Percentiles rank a stretch among this genome's conserved stretches.
Conservation (phyloP, 306 rosid species). For the Casuarina cunninghamiana region DNA sequence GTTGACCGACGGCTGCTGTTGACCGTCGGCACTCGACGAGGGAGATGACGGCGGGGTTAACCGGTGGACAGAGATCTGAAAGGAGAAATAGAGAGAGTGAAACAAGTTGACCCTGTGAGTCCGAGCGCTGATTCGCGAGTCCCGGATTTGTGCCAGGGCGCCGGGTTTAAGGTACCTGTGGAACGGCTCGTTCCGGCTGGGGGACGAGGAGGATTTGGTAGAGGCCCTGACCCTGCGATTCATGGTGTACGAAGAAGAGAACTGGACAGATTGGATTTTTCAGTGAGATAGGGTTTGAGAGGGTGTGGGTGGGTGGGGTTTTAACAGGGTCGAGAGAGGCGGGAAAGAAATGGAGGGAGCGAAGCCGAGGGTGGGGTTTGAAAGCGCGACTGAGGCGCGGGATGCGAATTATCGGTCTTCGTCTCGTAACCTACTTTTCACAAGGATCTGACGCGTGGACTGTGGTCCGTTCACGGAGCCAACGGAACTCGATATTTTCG, state of each 20-base stretch:
- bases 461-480: not conserved
- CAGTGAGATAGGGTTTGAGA: not conserved
- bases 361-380: slow-evolving; percentile 11
- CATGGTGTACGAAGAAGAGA: slow-evolving; percentile 40
- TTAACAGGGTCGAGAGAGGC: slow-evolving; percentile 36
- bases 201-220: slow-evolving; percentile 19
- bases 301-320: slow-evolving; percentile 36
- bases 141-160: slow-evolving; percentile 81
- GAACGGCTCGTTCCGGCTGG: slow-evolving; percentile 37
- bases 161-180: slow-evolving; percentile 89
- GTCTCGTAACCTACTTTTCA: not conserved
- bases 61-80: slow-evolving; percentile 44
- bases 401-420: not conserved
- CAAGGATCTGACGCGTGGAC: not conserved
- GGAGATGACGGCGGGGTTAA: slow-evolving; percentile 32
- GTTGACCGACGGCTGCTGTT: slow-evolving; percentile 20
- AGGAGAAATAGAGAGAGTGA: not conserved
- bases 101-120: slow-evolving; percentile 39
- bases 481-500: too few relatives aligned
- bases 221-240: slow-evolving; percentile 41
- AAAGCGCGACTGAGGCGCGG: slow-evolving; percentile 7
- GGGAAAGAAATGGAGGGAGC: slow-evolving; percentile 41
- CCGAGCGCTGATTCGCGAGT: slow-evolving; percentile 73
- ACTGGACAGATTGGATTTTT: not conserved
- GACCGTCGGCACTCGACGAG: slow-evolving; percentile 4